These are phyloP conservation scores for Backusella westeae DNA, from an alignment of 192 early-diverging fungal genomes.

Conservation along the genomic window DNA sequence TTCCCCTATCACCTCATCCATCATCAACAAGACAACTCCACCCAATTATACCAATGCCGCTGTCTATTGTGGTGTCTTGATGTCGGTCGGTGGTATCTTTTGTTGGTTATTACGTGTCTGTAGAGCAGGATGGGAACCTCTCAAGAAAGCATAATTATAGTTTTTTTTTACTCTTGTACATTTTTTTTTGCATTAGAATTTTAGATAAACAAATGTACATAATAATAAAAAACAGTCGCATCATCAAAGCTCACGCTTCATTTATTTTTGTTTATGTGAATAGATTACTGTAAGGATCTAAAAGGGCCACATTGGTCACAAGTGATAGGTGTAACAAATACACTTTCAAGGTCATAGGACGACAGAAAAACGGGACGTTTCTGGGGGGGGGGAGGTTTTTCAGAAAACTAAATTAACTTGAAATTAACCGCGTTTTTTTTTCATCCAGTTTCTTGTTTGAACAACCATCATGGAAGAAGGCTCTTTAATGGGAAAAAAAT, in stretches of 20 bases:
- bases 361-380: no score
- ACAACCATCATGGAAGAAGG: no score
- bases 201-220: not conserved
- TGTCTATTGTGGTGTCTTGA: conserved; percentile 13
- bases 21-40: conserved; percentile 16
- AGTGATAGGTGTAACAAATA: no score
- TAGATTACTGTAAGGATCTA: no score
- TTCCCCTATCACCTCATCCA: conserved; percentile 36
- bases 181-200: not conserved
- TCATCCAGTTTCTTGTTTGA: no score
- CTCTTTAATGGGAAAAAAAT: no score
- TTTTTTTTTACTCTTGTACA: not conserved
- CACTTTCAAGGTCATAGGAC: no score
- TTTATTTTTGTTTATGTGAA: not conserved
- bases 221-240: not conserved
- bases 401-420: no score
- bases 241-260: not conserved
- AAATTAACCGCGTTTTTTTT: no score
- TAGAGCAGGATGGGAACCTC: conserved; percentile 16
- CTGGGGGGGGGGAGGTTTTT: no score
- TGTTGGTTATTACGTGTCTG: conserved; percentile 12
- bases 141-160: not conserved
- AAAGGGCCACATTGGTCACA: no score
- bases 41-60: conserved; percentile 18
- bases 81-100: conserved; percentile 16